A percentile compares a stretch with the other conserved stretches of the same genome.
Conservation (phyloP, 2,329 filamentous ascomycete genomes). For the Dothistroma septosporum region DNA sequence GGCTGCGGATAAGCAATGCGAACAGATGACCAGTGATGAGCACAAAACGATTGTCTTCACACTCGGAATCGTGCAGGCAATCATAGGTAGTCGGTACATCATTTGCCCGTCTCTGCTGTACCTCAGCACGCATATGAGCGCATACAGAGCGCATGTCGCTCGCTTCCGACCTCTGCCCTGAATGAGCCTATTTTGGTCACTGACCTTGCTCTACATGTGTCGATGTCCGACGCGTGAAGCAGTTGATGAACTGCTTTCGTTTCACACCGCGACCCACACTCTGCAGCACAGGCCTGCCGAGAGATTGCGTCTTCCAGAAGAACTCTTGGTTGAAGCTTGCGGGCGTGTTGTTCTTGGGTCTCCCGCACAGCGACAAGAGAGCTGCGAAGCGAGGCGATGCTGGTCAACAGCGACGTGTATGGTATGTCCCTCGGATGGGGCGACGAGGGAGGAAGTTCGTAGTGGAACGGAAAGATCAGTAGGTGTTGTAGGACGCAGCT, state of each 20-base stretch:
- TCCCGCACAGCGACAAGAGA: background rate
- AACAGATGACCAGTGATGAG: background rate
- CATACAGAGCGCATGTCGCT: background rate
- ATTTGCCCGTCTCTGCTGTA: no score
- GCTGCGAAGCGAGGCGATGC: background rate
- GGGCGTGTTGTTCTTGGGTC: background rate
- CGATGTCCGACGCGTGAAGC: no score
- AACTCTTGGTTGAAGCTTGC: background rate
- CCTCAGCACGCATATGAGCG: no score
- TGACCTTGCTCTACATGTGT: no score
- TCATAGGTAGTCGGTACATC: no score
- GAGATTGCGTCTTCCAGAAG: background rate
- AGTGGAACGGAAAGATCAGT: background rate
- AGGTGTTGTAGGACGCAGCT: slow-evolving; percentile 6
- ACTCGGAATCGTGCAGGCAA: background rate
- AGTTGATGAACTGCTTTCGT: no score
- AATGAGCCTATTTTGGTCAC: no score
- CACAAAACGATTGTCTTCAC: background rate
- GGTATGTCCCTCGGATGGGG: background rate
- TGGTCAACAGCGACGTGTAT: no score
- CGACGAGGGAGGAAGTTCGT: background rate
- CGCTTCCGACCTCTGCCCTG: background rate
- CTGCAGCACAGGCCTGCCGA: background rate
- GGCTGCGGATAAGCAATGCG: background rate
- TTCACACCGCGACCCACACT: background rate